phyloP scores from a whole-genome alignment of 2,329 filamentous ascomycete species.

The Claviceps maximensis region DNA sequence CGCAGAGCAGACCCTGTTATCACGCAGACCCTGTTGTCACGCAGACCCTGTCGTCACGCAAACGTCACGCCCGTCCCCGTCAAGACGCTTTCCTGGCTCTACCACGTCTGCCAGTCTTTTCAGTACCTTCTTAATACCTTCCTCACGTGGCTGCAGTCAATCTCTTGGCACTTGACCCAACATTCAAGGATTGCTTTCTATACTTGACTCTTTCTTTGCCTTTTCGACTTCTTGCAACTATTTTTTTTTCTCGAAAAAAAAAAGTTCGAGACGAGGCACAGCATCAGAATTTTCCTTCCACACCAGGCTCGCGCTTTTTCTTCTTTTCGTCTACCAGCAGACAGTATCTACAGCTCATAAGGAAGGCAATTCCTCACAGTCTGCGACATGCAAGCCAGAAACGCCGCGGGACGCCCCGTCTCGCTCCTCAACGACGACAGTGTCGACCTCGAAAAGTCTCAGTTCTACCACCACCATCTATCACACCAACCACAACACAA shows the following conservation, averaged over 20 bases:
- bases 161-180: too few relatives aligned
- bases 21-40: constrained; percentile 1
- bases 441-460: constrained; percentile 7
- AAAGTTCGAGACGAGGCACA: too few relatives aligned
- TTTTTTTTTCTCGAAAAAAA: too few relatives aligned
- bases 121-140: too few relatives aligned
- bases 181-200: too few relatives aligned
- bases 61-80: constrained; percentile 2
- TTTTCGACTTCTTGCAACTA: too few relatives aligned
- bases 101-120: neutral
- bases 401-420: constrained; percentile 43
- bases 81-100: neutral
- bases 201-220: too few relatives aligned
- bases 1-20: neutral
- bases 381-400: constrained; percentile 36
- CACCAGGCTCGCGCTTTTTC: too few relatives aligned
- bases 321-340: too few relatives aligned
- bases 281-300: too few relatives aligned
- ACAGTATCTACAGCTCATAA: neutral
- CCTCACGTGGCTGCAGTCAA: too few relatives aligned
- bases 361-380: neutral
- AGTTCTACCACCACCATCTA: constrained; percentile 9
- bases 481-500: neutral
- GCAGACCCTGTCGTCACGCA: constrained; percentile 4
- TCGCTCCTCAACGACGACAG: constrained; percentile 46